Base-by-base conservation (phyloP, 768 basidiomycete species). In the Phlebiopsis gigantea region DNA sequence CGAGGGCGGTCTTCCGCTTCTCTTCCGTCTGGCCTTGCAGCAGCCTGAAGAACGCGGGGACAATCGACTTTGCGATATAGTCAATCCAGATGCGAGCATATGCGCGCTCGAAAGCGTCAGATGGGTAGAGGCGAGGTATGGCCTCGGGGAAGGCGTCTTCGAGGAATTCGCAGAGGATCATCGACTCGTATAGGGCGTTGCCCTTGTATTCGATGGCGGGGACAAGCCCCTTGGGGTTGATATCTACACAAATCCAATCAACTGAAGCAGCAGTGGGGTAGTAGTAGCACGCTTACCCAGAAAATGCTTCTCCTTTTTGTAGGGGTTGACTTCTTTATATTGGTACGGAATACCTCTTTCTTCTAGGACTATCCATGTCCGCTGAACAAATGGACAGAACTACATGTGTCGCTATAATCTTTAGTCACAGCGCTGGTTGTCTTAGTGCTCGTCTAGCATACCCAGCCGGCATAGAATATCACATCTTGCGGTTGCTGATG, bases 141-240 rank as follows among this genome's bases (percentile, higher is more conserved):
- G 73, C 52, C 5, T 61, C 49, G 14, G 76, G 74, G 63, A 76
- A 81, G 6, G 77, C 75, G 42, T 86, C 84, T 58, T 86, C 83
- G 50, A 86, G 72, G 65, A 82, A 83, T 65, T 86, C 83, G 65
- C 76, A 75, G 25, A 86, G 67, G 31, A 85, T 71, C 41, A 81
- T 72, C 5, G 79, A 81, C 57, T 86, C 85, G 68, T 85, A 82
- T 1, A 87, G 62, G 0, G 81, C 78, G 53, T 75, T 77, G 8
- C 68, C 70, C 24, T 68, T 59, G 43, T 77, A 77, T 51, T 78
- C 76, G 65, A 81, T 73, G 1, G 76, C 69, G 0, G 85, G 84
- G 5, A 87, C 84, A 31, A 87, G 75, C 1, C 85, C 85, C 58
- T 80, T 82, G 0, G 85, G 85, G 57, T 84, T 85, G 61, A 87